A percentile compares a stretch with the other conserved stretches of the same genome.
These are phyloP conservation scores for Pichia sp. DNA, from an alignment of 1,139 yeast species.

Conservation along the genomic window DNA sequence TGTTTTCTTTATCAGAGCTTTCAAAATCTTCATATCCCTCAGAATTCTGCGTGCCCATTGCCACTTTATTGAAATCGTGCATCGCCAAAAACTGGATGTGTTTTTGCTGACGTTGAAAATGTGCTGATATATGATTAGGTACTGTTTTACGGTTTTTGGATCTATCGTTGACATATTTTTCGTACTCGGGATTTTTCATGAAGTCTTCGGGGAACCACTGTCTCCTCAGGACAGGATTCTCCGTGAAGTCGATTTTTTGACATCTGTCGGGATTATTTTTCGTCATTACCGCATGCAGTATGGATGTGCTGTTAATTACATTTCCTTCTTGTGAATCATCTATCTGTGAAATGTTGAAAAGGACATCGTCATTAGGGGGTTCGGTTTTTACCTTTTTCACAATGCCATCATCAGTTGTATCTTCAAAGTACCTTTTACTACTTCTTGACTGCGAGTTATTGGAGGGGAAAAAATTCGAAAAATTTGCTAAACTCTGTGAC, in stretches of 20 bases:
- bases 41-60: constrained; percentile 10
- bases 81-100: constrained; percentile 21
- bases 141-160: background rate
- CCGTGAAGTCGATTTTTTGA: constrained; percentile 17
- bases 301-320: background rate
- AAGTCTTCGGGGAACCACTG: constrained; percentile 33
- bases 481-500: background rate
- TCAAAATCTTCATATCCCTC: background rate
- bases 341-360: constrained; percentile 8
- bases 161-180: constrained; percentile 6
- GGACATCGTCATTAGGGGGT: background rate
- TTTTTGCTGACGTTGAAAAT: constrained; percentile 20
- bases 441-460: background rate
- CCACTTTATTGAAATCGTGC: constrained; percentile 22
- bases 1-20: constrained; percentile 7
- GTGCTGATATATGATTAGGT: constrained; percentile 1
- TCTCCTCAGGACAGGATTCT: constrained; percentile 21
- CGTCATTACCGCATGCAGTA: background rate
- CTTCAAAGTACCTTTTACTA: background rate
- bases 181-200: constrained; percentile 22
- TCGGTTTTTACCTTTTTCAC: constrained; percentile 2
- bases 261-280: background rate
- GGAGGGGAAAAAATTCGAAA: background rate
- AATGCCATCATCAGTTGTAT: background rate
- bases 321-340: constrained; percentile 6